phyloP scores from a whole-genome alignment of 805 yeast species.

The Kodamaea nitidulidarum region DNA sequence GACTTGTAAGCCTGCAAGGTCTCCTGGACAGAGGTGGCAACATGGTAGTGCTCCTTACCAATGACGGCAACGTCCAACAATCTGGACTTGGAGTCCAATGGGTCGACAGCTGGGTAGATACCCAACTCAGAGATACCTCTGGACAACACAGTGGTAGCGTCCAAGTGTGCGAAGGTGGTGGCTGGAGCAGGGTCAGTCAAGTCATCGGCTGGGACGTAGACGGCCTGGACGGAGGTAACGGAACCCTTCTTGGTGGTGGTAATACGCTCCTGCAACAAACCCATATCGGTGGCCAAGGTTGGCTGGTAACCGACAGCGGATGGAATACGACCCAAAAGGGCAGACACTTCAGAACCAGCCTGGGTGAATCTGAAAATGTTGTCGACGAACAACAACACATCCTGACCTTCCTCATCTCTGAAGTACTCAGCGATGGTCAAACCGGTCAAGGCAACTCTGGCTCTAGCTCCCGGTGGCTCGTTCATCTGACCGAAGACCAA shows the following conservation, averaged over 20 bases:
- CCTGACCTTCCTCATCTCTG: slow-evolving; percentile 99
- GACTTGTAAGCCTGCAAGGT: slow-evolving; percentile 99
- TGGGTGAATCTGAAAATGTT: slow-evolving; percentile 99
- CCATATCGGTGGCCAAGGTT: slow-evolving; percentile 99
- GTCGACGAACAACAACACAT: slow-evolving; percentile 98
- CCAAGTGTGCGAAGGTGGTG: slow-evolving; percentile 99
- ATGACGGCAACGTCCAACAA: slow-evolving; percentile 95
- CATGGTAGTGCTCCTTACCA: slow-evolving; percentile 97
- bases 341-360: slow-evolving; percentile 99
- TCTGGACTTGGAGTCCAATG: slow-evolving; percentile 98
- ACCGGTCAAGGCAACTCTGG: slow-evolving; percentile 99
- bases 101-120: slow-evolving; percentile 99
- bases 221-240: slow-evolving; percentile 99
- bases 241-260: slow-evolving; percentile 99
- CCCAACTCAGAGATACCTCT: slow-evolving; percentile 99
- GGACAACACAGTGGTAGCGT: slow-evolving; percentile 99
- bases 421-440: slow-evolving; percentile 99
- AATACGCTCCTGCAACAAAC: slow-evolving; percentile 99
- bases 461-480: slow-evolving; percentile 99
- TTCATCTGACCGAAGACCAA: slow-evolving; percentile 99
- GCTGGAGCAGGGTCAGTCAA: slow-evolving; percentile 99
- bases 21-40: slow-evolving; percentile 93
- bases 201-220: slow-evolving; percentile 99
- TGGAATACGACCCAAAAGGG: slow-evolving; percentile 99
- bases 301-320: slow-evolving; percentile 99